These are phyloP conservation scores for Apiospora marii DNA, from an alignment of 2,329 filamentous ascomycete genomes.

Conservation along the genomic window DNA sequence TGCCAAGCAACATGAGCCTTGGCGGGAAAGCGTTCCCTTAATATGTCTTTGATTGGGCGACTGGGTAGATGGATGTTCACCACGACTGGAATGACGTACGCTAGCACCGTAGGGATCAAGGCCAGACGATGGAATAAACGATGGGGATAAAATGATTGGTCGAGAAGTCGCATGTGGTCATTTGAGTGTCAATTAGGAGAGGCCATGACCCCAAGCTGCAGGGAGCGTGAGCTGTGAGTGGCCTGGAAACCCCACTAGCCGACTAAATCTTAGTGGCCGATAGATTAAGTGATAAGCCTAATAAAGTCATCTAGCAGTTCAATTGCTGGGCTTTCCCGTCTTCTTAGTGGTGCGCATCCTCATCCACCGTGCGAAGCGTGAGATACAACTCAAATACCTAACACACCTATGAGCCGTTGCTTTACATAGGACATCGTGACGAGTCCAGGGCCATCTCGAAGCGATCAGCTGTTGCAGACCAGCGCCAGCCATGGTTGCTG, in stretches of 20 bases:
- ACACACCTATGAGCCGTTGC: not conserved
- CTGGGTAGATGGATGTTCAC: not conserved
- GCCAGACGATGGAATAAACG: not conserved
- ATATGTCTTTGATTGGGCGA: not conserved
- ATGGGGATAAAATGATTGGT: not conserved
- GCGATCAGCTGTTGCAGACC: not conserved
- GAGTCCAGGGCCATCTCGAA: not conserved
- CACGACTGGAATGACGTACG: conserved; percentile 1
- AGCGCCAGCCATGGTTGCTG: conserved; percentile 14
- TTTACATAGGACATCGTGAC: not conserved
- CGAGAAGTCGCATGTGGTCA: conserved; percentile 14
- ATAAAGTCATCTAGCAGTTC: not conserved
- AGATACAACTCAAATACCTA: not conserved
- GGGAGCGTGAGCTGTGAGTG: not conserved
- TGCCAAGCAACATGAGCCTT: not conserved
- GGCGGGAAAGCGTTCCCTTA: not conserved
- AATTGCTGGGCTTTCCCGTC: not conserved
- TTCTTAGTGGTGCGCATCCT: not conserved
- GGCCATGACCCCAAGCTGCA: not conserved
- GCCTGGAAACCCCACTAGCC: not conserved
- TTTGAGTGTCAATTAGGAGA: conserved; percentile 5
- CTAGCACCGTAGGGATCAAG: not conserved
- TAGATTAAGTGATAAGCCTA: conserved; percentile 6
- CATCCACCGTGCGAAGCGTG: not conserved
- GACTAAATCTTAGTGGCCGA: not conserved